Percentiles rank a stretch among this genome's conserved stretches.
These are phyloP conservation scores for Melanogaster broomeanus DNA, from an alignment of 768 basidiomycete genomes.

Conservation along the genomic window DNA sequence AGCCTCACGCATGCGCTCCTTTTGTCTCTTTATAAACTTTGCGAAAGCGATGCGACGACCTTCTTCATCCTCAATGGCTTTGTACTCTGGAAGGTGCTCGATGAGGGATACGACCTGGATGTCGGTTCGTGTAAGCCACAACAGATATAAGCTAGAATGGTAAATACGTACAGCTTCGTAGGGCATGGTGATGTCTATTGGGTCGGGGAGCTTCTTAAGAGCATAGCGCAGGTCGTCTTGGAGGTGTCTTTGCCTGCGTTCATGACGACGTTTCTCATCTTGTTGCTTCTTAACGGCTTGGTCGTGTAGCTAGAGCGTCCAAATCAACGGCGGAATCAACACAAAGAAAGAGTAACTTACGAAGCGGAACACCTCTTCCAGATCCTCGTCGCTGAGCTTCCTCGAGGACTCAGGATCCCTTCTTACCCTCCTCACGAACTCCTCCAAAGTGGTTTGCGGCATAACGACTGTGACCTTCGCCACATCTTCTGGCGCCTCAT, in stretches of 20 bases:
- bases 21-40: constrained; percentile 90
- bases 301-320: constrained; percentile 59
- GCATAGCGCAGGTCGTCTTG: constrained; percentile 98
- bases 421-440: constrained; percentile 60
- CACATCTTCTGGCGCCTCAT: constrained; percentile 32
- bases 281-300: constrained; percentile 73
- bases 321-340: constrained; percentile 7
- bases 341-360: constrained; percentile 42
- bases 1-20: constrained; percentile 78
- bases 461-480: constrained; percentile 39
- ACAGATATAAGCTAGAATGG: not conserved
- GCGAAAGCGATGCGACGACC: constrained; percentile 76
- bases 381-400: constrained; percentile 51
- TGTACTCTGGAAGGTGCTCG: constrained; percentile 82
- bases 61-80: constrained; percentile 88
- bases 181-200: constrained; percentile 69
- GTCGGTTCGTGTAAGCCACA: not conserved
- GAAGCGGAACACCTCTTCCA: constrained; percentile 59
- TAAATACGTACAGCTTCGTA: constrained; percentile 76
- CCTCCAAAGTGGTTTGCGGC: constrained; percentile 65
- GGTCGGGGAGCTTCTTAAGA: constrained; percentile 83
- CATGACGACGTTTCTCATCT: constrained; percentile 84
- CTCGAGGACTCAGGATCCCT: constrained; percentile 53
- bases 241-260: constrained; percentile 81
- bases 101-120: constrained; percentile 71